Percentiles rank a stretch among this genome's conserved stretches.
phyloP scores from a whole-genome alignment of 2,329 filamentous ascomycete species.

The Raffaelea albimanens region DNA sequence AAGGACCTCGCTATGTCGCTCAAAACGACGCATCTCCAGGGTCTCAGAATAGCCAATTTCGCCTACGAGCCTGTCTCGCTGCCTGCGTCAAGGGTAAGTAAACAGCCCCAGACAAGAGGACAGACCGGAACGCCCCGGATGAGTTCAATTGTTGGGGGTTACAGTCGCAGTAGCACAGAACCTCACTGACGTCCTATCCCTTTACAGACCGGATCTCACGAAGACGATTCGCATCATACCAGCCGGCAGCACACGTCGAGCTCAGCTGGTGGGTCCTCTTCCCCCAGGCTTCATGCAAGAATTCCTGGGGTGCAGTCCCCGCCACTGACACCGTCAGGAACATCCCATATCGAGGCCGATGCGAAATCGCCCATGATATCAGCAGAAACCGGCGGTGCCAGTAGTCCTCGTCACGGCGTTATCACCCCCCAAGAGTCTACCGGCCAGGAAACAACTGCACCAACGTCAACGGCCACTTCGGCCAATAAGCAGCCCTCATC shows the following conservation, averaged over 20 bases:
- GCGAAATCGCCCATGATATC: constrained; percentile 17
- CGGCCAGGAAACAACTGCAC: constrained; percentile 27
- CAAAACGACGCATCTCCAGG: constrained; percentile 67
- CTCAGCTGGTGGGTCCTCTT: constrained; percentile 52
- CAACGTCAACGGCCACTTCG: background rate
- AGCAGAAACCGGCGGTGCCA: constrained; percentile 8
- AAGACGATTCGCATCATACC: constrained; percentile 49
- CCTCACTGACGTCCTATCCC: background rate
- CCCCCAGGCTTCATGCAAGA: constrained; percentile 58
- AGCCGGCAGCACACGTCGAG: constrained; percentile 56
- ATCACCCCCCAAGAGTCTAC: constrained; percentile 64
- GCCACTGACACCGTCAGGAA: constrained; percentile 78
- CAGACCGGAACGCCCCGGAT: too few relatives aligned
- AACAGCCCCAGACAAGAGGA: background rate
- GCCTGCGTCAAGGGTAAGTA: constrained; percentile 67
- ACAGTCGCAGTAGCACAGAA: background rate
- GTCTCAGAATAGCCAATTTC: constrained; percentile 74
- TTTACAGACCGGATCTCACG: constrained; percentile 52
- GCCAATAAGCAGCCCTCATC: constrained; percentile 15
- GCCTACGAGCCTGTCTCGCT: constrained; percentile 86
- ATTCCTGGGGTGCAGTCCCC: constrained; percentile 72
- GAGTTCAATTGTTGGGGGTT: too few relatives aligned
- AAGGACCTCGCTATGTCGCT: constrained; percentile 58
- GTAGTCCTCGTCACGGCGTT: constrained; percentile 17
- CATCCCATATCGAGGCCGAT: constrained; percentile 34